Evolutionary conservation across 164 flowering plant species (phyloP).

Genomic region (Vitis rotundifolia): DNA sequence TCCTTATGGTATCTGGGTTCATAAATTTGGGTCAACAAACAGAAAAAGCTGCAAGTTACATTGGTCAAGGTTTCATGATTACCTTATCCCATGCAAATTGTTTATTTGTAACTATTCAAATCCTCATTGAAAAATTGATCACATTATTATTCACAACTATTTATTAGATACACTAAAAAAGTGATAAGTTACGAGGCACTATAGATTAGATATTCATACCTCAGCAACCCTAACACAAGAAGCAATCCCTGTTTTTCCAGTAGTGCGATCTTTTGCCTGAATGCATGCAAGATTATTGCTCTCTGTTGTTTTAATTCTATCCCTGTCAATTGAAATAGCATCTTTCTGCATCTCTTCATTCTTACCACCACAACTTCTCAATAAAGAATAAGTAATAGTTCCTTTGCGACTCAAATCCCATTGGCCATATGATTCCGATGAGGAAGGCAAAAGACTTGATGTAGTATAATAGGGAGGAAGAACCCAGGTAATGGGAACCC

Average conservation of each 20-base stretch:
- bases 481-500: constrained; percentile 86
- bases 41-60: too few species aligned
- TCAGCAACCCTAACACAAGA: constrained; percentile 84
- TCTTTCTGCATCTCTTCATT: constrained; percentile 38
- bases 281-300: constrained; percentile 77
- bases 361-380: constrained; percentile 42
- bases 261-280: constrained; percentile 72
- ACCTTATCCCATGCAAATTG: too few species aligned
- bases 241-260: constrained; percentile 75
- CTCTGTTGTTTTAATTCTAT: constrained; percentile 62
- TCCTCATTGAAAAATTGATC: too few species aligned
- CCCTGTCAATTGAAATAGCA: constrained; percentile 56
- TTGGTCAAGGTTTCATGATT: too few species aligned
- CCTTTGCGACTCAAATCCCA: constrained; percentile 54
- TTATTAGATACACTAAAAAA: too few species aligned
- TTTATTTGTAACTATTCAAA: too few species aligned
- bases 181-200: not conserved
- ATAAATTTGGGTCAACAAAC: too few species aligned
- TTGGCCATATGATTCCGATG: constrained; percentile 42
- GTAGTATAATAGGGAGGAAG: constrained; percentile 85
- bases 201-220: constrained; percentile 36
- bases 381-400: constrained; percentile 56
- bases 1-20: too few species aligned
- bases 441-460: constrained; percentile 65
- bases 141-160: too few species aligned